Percentiles rank a stretch among this genome's conserved stretches.
phyloP scores from a whole-genome alignment of 345 rosid species.

The Syzygium jambos region DNA sequence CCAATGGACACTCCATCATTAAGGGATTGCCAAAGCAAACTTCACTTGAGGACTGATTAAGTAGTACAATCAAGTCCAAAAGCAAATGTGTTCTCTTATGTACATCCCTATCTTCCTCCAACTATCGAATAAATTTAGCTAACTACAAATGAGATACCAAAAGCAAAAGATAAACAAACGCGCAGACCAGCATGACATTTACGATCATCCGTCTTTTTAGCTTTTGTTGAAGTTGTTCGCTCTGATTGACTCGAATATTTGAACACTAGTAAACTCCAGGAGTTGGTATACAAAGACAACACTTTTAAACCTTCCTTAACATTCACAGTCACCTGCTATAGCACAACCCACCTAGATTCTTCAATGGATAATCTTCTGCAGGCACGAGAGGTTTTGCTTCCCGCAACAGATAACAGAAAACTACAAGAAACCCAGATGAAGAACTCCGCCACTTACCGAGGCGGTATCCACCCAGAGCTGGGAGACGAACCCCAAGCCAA shows the following conservation, averaged over 20 bases:
- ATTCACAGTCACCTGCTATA: not conserved
- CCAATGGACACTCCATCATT: not conserved
- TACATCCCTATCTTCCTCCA: not conserved
- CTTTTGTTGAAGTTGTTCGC: not conserved
- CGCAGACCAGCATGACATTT: not conserved
- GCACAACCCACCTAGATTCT: not conserved
- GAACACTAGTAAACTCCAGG: not conserved
- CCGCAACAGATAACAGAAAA: not conserved
- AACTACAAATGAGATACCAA: not conserved
- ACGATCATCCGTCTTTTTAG: not conserved
- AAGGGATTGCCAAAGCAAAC: not conserved
- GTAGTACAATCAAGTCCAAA: not conserved
- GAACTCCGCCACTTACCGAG: conserved; percentile 32
- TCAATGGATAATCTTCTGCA: not conserved
- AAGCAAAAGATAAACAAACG: not conserved
- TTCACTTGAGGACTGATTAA: not conserved
- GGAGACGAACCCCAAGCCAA: conserved; percentile 65
- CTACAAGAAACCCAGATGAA: not conserved
- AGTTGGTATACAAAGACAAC: not conserved
- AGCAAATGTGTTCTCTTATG: not conserved
- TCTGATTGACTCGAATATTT: not conserved
- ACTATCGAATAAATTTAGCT: not conserved
- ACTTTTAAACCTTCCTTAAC: not conserved
- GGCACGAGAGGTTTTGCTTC: not conserved
- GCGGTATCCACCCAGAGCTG: conserved; percentile 78